These are phyloP conservation scores for Hemerocallis citrina DNA, from an alignment of 106 monocot genomes.

Conservation along the genomic window DNA sequence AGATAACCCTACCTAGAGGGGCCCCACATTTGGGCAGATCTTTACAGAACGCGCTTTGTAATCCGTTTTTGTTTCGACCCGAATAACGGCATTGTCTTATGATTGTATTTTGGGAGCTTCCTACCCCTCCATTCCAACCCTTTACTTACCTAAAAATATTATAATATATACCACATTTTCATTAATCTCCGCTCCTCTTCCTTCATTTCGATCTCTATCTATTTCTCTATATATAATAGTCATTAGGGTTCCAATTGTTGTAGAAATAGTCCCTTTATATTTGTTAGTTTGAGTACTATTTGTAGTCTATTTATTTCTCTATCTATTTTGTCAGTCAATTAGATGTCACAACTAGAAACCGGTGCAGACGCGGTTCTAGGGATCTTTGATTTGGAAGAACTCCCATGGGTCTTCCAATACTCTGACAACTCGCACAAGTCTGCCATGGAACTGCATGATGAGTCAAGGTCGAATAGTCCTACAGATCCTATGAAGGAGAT, in stretches of 20 bases:
- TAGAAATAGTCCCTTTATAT: too few species aligned
- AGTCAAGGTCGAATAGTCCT: not conserved
- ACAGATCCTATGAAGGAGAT: not conserved
- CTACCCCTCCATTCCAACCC: not conserved
- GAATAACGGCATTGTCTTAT: slow-evolving; percentile 41
- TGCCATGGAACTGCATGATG: too few species aligned
- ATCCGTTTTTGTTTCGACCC: not conserved
- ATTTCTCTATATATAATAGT: not conserved
- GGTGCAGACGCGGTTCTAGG: not conserved
- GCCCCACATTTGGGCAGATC: not conserved
- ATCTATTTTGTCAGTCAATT: not conserved
- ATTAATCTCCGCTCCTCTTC: not conserved
- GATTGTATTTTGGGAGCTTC: slow-evolving; percentile 32
- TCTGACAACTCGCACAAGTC: slow-evolving; percentile 13
- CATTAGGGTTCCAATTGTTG: too few species aligned
- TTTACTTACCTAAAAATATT: not conserved
- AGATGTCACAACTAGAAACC: slow-evolving; percentile 14
- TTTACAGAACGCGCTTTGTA: not conserved
- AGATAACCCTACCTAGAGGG: too few species aligned
- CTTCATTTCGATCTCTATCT: slow-evolving; percentile 1
- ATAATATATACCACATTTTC: not conserved
- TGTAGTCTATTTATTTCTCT: not conserved
- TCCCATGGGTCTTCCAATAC: slow-evolving; percentile 11
- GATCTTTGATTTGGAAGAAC: not conserved
- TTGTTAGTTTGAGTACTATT: not conserved